phyloP scores from a whole-genome alignment of 306 rosid species.

The Pachyrhizus erosus region DNA sequence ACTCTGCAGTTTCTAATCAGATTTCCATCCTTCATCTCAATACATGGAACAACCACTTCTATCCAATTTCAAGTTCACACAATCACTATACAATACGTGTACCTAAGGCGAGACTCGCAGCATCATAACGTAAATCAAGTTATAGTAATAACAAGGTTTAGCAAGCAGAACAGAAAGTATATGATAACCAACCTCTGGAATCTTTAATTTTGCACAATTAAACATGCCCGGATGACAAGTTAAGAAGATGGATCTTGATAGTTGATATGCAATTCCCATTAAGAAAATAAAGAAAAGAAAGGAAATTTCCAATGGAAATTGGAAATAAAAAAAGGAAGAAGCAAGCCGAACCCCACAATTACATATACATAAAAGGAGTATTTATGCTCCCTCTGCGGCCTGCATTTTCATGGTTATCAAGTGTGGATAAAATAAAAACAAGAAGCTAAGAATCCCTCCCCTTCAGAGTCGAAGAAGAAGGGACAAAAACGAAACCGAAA shows the following conservation, averaged over 20 bases:
- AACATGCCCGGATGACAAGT: neutral
- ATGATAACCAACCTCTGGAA: conserved; percentile 19
- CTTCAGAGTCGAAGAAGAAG: neutral
- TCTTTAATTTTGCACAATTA: conserved; percentile 34
- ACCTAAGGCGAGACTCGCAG: neutral
- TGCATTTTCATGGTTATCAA: neutral
- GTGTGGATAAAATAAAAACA: neutral
- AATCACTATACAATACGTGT: neutral
- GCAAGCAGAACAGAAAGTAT: neutral
- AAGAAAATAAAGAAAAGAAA: conserved; percentile 15
- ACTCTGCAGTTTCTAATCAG: neutral
- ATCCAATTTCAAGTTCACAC: neutral
- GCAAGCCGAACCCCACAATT: conserved; percentile 37
- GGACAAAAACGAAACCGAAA: conserved; percentile 30
- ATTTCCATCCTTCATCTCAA: neutral
- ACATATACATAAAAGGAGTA: conserved; percentile 20
- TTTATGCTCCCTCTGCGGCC: neutral
- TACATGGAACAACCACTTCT: neutral
- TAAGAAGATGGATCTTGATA: conserved; percentile 22
- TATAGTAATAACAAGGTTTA: neutral
- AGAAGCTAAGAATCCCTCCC: conserved; percentile 39
- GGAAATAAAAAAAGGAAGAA: conserved; percentile 24
- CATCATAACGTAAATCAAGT: neutral
- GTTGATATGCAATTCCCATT: conserved; percentile 46
- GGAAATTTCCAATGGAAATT: conserved; percentile 42